Evolutionary conservation across 2,329 filamentous ascomycete species (phyloP), one percentile per base, ranked within the genome.

Genomic region (Aspergillus nomiae): DNA sequence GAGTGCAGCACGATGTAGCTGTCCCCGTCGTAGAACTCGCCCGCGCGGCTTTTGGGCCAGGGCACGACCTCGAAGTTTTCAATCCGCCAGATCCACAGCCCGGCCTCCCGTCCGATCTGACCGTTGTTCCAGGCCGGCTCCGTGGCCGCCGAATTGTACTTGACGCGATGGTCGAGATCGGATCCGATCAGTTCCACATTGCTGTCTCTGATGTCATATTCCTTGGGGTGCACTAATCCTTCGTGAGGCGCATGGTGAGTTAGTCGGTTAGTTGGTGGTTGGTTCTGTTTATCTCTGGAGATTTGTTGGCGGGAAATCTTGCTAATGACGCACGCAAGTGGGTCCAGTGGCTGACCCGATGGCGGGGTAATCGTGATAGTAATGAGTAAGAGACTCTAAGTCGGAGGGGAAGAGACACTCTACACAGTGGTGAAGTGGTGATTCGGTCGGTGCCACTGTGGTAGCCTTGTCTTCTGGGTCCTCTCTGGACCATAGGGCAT

Each of bases 61-160:
- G 85, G 77, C 32, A 90, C 78, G 5, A 90, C 87, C 70, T 88
- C 79, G 68, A 91, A 90, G 59, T 88, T 78, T 70, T 90, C 88
- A 66, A 90, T 88, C 64, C 88, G 87, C 88, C 88, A 90, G 65
- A 90, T 78, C 65, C 80, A 79, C 3, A 90, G 80, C 0, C 88
- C 88, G 0, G 86, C 73, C 16, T 77, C 68, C 43, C 78, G 66
- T 38, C 88, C 87, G 50, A 90, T 77, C 43, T 72, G 70, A 59
- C 84, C 85, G 64, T 86, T 81, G 69, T 89, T 86, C 89, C 89
- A 91, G 10, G 89, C 88, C 0, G 89, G 89, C 67, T 90, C 89
- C 7, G 85, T 85, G 10, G 81, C 76, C 3, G 89, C 88, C 12
- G 88, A 90, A 63, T 86, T 85, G 81, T 89, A 85, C 72, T 90